phyloP scores from a whole-genome alignment of 2,329 filamentous ascomycete species.

The Huntiella savannae region DNA sequence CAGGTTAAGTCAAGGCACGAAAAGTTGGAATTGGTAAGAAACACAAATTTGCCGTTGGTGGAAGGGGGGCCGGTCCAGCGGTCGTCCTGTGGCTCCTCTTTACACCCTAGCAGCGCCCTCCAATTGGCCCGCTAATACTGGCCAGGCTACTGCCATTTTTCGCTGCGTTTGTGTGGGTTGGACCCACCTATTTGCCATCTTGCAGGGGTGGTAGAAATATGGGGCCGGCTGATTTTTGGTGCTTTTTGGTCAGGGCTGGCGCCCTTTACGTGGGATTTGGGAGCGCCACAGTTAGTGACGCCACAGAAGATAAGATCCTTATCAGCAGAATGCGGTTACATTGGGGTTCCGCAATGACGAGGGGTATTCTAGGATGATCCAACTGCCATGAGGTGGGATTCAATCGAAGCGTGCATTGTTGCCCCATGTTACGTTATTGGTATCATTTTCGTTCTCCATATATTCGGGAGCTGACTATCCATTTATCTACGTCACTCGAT shows the following conservation, averaged over 20 bases:
- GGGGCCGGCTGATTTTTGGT: constrained; percentile 3
- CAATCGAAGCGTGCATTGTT: neutral
- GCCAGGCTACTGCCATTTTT: constrained; percentile 7
- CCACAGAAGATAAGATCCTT: constrained; percentile 5
- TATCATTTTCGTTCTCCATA: neutral
- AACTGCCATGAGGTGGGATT: neutral
- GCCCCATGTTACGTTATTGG: constrained; percentile 2
- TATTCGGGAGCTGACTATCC: neutral
- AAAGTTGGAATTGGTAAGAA: constrained; percentile 11
- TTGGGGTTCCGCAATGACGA: constrained; percentile 9
- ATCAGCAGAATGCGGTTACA: constrained; percentile 3
- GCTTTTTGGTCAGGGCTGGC: constrained; percentile 6
- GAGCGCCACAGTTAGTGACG: constrained; percentile 4
- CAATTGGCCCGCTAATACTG: constrained; percentile 8
- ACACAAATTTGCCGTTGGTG: constrained; percentile 9
- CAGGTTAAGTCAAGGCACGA: constrained; percentile 11
- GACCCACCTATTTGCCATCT: constrained; percentile 5
- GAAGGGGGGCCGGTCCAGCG: neutral
- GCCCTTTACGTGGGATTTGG: constrained; percentile 5
- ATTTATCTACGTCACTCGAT: neutral
- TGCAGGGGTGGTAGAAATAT: constrained; percentile 4
- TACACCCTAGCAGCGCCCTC: constrained; percentile 3
- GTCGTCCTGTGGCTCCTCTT: constrained; percentile 11
- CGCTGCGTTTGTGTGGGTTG: constrained; percentile 11
- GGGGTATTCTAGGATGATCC: neutral